phyloP scores from a whole-genome alignment of 192 early-diverging fungal genomes.

The Endogone sp. region DNA sequence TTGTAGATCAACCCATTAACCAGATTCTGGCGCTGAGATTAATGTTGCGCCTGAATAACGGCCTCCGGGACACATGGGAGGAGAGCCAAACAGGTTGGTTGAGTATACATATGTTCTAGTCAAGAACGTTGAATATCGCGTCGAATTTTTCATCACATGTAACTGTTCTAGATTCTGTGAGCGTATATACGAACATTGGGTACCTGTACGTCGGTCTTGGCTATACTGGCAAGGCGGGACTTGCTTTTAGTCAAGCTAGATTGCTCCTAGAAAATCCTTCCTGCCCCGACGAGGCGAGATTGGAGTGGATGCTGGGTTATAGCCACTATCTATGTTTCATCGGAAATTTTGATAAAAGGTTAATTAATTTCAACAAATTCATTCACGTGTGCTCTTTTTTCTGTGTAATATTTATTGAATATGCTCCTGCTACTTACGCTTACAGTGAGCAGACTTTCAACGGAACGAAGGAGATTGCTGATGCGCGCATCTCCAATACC shows the following conservation, averaged over 20 bases:
- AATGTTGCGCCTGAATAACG: constrained; percentile 54
- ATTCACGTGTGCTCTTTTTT: background rate
- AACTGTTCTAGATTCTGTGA: constrained; percentile 50
- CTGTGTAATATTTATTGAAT: background rate
- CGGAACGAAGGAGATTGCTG: constrained; percentile 1
- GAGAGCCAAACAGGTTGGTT: background rate
- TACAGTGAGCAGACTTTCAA: background rate
- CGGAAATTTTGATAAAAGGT: constrained; percentile 57
- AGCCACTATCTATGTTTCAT: constrained; percentile 52
- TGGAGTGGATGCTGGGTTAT: constrained; percentile 51
- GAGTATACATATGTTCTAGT: background rate
- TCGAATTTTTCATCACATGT: too few species aligned
- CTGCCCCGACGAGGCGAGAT: constrained; percentile 17
- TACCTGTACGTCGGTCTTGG: constrained; percentile 58
- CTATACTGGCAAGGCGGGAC: constrained; percentile 69
- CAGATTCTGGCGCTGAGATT: constrained; percentile 52
- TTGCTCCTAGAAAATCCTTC: constrained; percentile 21
- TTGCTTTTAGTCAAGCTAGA: constrained; percentile 48
- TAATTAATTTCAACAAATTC: constrained; percentile 20
- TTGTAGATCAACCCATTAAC: constrained; percentile 48
- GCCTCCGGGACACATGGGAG: constrained; percentile 20
- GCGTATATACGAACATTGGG: constrained; percentile 45
- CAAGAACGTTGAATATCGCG: too few species aligned
- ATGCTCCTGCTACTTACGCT: too few species aligned
- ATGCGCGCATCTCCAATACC: background rate